Base-by-base conservation (phyloP, 257 asterid species). In the Petunia axillaris region DNA sequence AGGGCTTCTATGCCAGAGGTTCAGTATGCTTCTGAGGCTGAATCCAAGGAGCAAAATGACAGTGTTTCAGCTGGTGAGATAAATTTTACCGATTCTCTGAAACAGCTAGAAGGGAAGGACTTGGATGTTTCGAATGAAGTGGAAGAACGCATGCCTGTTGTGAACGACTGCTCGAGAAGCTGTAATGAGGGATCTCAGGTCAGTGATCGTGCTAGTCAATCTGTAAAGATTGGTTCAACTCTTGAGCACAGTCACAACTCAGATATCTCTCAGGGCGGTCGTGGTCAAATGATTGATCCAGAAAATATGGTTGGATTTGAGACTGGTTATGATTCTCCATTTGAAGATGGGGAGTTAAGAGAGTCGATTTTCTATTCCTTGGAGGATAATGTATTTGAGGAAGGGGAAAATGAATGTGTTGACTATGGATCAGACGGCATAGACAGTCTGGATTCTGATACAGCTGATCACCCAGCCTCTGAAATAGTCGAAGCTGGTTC, bases 321-420 rank as follows among this genome's bases (percentile, higher is more conserved):
- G 80, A 91, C 76, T 86, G 94, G 90, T 74, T 89, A 90, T 83
- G 98, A 92, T 85, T 95, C 99, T 81, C 93, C 99, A 3, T 92
- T 85, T 35, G 99, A 91, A 88, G 99, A 95, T 85, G 95, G 98
- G 57, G 99, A 95, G 83, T 86, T 95, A 82, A 90, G 93, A 85
- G 93, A 88, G 74, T 87, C 96, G 4, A 85, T 77, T 82, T 66
- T 86, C 70, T 88, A 82, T 82, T 80, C 87, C 1, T 91, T 87
- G 94, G 98, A 91, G 84, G 95, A 85, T 54, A 86, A 86, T 88
- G 25, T 25, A 0, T 25, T 25, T 25, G 94, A 84, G 75, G 25
- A 84, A 67, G 92, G 88, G 83, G 89, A 88, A 65, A 84, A 84
- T 83, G 97, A 90, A 85, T 87, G 82, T 76, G 91, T 91, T 68